phyloP scores from a whole-genome alignment of 805 yeast species.

The Kuraishia floccosa region DNA sequence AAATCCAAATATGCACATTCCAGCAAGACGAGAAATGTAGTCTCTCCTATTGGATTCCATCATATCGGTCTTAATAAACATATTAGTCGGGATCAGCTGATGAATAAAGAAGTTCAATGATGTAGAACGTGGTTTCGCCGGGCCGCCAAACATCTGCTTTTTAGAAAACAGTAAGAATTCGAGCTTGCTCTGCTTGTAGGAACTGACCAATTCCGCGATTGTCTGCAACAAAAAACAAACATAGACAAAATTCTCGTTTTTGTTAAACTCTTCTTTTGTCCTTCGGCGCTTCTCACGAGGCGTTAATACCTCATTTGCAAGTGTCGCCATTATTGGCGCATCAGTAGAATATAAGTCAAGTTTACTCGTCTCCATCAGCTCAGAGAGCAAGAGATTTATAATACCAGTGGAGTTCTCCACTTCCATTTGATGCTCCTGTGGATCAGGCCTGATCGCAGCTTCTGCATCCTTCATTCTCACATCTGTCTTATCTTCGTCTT shows the following conservation, averaged over 20 bases:
- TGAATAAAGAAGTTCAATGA: constrained; percentile 69
- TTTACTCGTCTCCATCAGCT: constrained; percentile 39
- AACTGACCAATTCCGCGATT: constrained; percentile 59
- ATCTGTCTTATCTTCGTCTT: background rate
- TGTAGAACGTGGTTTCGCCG: constrained; percentile 61
- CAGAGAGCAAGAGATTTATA: constrained; percentile 49
- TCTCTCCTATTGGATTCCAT: constrained; percentile 37
- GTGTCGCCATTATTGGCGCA: constrained; percentile 6
- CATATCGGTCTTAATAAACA: constrained; percentile 20
- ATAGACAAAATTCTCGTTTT: constrained; percentile 50
- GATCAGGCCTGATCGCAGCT: background rate
- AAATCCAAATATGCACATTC: constrained; percentile 49
- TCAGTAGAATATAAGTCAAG: constrained; percentile 5
- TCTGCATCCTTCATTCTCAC: background rate
- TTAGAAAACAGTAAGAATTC: constrained; percentile 75
- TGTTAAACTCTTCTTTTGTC: constrained; percentile 18
- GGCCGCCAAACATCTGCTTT: constrained; percentile 23
- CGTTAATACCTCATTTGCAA: too few relatives aligned
- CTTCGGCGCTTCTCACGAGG: too few relatives aligned
- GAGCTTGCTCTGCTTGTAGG: constrained; percentile 72
- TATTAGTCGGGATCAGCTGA: constrained; percentile 53
- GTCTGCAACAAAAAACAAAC: constrained; percentile 58
- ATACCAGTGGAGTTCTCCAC: constrained; percentile 32
- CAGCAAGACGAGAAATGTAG: constrained; percentile 51
- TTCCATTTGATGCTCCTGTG: too few relatives aligned